Conservation (phyloP, 2,329 filamentous ascomycete genomes). For the Diaporthe caulivora region DNA sequence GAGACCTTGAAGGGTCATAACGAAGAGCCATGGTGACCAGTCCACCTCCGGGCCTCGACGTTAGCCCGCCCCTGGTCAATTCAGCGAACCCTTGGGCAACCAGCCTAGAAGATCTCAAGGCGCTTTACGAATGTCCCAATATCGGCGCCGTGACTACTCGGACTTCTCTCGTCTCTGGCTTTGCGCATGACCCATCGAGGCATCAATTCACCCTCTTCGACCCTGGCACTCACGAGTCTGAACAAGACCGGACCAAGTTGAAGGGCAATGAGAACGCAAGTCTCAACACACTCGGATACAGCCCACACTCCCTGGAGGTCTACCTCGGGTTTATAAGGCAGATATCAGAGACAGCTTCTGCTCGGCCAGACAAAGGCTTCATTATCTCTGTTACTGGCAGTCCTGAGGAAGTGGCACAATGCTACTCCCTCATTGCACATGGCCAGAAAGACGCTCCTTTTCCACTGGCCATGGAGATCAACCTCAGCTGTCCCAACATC, state of each 20-base stretch:
- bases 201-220: conserved; percentile 79
- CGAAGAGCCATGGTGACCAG: conserved; percentile 15
- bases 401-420: conserved; percentile 66
- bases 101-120: conserved; percentile 68
- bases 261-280: conserved; percentile 53
- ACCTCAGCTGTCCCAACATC: conserved; percentile 85
- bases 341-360: conserved; percentile 50
- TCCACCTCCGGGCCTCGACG: conserved; percentile 60
- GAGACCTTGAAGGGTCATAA: neutral
- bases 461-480: conserved; percentile 78
- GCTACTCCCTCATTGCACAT: conserved; percentile 63
- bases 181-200: conserved; percentile 68
- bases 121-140: conserved; percentile 70
- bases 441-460: conserved; percentile 54
- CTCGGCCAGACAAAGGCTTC: conserved; percentile 64
- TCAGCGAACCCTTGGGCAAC: conserved; percentile 84
- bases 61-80: conserved; percentile 78
- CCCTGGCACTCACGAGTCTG: conserved; percentile 44
- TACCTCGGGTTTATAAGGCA: conserved; percentile 71
- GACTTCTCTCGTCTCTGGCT: conserved; percentile 75
- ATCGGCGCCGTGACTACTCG: conserved; percentile 83
- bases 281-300: conserved; percentile 82
- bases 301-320: conserved; percentile 68
- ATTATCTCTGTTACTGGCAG: conserved; percentile 79
- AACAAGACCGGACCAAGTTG: conserved; percentile 33